Percentiles rank a stretch among this genome's conserved stretches.
Evolutionary conservation across 495 filamentous ascomycete genomes (phyloP).

Genomic region (Tuber brumale): DNA sequence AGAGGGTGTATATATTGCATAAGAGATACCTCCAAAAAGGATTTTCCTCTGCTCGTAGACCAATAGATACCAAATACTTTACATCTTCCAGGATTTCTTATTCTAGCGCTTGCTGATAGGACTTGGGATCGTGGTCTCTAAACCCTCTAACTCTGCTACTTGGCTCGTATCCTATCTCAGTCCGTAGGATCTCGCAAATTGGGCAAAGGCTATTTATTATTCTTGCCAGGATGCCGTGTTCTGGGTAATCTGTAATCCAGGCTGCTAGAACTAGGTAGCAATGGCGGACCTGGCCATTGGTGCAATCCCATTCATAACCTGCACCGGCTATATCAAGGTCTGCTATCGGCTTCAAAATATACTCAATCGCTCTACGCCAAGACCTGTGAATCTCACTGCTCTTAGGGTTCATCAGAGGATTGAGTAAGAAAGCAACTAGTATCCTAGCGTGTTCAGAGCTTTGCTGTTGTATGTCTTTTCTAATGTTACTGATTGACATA

Average conservation of each 20-base stretch:
- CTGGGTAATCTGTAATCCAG: slow-evolving; percentile 8
- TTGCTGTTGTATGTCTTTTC: neutral
- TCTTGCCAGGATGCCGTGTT: neutral
- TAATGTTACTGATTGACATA: slow-evolving; percentile 8
- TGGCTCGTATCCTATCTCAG: neutral
- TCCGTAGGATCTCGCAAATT: neutral
- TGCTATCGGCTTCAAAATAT: neutral
- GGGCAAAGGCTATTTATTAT: neutral
- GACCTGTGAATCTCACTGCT: neutral
- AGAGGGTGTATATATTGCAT: too few species aligned
- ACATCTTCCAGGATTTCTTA: neutral
- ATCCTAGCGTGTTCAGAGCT: neutral
- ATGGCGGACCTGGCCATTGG: neutral
- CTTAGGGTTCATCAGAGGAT: neutral
- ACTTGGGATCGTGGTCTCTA: neutral
- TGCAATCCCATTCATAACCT: neutral
- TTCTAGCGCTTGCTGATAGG: neutral
- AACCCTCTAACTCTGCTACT: too few species aligned
- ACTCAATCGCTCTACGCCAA: neutral
- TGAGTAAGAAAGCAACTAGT: neutral
- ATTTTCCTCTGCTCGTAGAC: neutral
- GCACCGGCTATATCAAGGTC: neutral
- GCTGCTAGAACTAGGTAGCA: neutral
- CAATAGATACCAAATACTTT: neutral
- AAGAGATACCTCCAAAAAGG: neutral